Base-by-base conservation (phyloP, 441 rosid genomes). In the Melianthus villosus region DNA sequence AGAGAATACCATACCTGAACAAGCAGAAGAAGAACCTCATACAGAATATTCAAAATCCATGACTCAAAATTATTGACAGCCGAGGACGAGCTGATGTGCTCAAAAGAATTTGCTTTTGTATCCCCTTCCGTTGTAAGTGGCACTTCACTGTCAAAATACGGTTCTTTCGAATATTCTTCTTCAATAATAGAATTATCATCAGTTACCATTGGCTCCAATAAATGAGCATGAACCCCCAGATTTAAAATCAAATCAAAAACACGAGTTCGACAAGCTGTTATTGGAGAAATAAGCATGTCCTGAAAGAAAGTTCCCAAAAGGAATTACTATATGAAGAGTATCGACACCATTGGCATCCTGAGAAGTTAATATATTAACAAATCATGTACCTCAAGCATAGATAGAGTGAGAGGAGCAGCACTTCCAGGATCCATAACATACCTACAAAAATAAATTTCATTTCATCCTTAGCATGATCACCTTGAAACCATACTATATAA, bases 381-480 rank as follows among this genome's bases (percentile, higher is more conserved):
- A 59, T 50, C 43, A 38, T 51, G 65, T 48, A 91, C 96, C 96
- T 79, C 81, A 54, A 91, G 83, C 96, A 91, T 82, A 38, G 91
- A 85, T 34, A 91, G 71, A 44, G 87, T 75, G 48, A 91, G 96
- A 52, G 96, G 99, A 59, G 99, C 87, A 54, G 99, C 96, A 52
- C 79, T 74, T 63, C 78, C 84, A 54, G 99, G 61, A 62, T 85
- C 96, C 78, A 78, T 50, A 38, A 91, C 91, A 78, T 91, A 91
- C 96, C 99, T 91, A 45, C 52, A 63, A 46, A 67, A 62, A n/a
- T n/a, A n/a, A n/a, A n/a, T n/a, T n/a, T n/a, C n/a, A n/a, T n/a
- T n/a, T n/a, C n/a, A n/a, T n/a, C n/a, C n/a, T n/a, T n/a, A n/a
- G n/a, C n/a, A n/a, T n/a, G n/a, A n/a, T n/a, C n/a, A n/a, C n/a